These are phyloP conservation scores for Leishmania amazonensis DNA, from an alignment of 208 protist genomes.

Conservation along the genomic window DNA sequence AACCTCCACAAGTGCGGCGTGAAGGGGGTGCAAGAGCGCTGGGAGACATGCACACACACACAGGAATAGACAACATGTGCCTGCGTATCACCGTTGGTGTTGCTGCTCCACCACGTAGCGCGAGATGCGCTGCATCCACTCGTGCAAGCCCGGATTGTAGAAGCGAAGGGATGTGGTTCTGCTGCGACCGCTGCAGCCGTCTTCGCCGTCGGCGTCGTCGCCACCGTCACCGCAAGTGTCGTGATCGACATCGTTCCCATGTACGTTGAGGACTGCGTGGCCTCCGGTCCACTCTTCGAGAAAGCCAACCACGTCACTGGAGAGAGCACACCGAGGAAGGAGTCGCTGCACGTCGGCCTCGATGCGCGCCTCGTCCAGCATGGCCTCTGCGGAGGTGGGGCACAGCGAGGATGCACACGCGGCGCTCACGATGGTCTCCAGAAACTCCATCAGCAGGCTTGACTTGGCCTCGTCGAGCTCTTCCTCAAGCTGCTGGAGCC, in stretches of 20 bases:
- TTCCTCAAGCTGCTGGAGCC: conserved; percentile 31
- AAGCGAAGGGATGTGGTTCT: conserved; percentile 33
- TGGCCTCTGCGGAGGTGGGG: conserved; percentile 28
- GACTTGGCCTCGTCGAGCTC: conserved; percentile 73
- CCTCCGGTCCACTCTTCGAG: conserved; percentile 47
- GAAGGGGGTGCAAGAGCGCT: no score
- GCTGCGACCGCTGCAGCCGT: conserved; percentile 5
- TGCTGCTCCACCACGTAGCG: conserved; percentile 46
- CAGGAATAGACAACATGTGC: neutral
- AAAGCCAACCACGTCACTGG: conserved; percentile 52
- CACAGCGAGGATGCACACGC: conserved; percentile 20
- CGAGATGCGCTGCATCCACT: conserved; percentile 71
- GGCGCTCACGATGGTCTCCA: conserved; percentile 62
- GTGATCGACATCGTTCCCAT: neutral
- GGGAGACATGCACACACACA: neutral
- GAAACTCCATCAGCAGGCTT: conserved; percentile 59
- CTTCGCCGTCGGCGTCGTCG: conserved; percentile 14
- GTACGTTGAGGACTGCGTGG: neutral
- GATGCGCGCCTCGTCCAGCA: conserved; percentile 67
- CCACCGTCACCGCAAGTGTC: conserved; percentile 1
- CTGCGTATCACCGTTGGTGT: conserved; percentile 19
- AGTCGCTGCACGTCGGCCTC: conserved; percentile 57
- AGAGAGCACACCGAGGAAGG: conserved; percentile 61
- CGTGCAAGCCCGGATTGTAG: conserved; percentile 68
- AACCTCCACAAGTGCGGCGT: no score